Evolutionary conservation across 176 grass and related monocot genomes (phyloP).

Genomic region (Ensete ventricosum): DNA sequence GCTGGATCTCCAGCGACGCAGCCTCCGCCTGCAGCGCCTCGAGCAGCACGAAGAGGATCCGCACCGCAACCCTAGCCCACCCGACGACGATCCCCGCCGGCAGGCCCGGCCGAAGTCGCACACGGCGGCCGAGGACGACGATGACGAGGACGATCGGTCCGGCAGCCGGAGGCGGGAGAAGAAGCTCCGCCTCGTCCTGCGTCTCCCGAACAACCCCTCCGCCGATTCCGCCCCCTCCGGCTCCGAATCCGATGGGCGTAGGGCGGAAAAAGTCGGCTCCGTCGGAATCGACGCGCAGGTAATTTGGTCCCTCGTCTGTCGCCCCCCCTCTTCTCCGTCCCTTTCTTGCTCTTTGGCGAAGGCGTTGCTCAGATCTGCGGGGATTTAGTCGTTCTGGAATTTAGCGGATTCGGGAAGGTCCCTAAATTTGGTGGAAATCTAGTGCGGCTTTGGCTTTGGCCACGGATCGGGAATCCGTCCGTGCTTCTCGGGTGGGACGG

Average conservation of each 20-base stretch:
- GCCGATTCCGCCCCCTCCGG: conserved; percentile 25
- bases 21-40: conserved; percentile 38
- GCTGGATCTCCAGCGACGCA: conserved; percentile 78
- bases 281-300: not conserved
- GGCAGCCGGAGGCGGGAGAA: conserved; percentile 44
- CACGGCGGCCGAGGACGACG: not conserved
- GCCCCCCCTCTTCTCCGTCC: not conserved
- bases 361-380: not conserved
- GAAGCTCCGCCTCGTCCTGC: conserved; percentile 74
- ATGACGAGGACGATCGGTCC: conserved; percentile 20
- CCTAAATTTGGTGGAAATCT: not conserved
- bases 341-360: not conserved
- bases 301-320: not conserved
- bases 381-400: not conserved
- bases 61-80: conserved; percentile 11
- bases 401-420: no score
- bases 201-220: conserved; percentile 11
- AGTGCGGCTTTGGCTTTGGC: not conserved
- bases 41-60: conserved; percentile 5
- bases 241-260: conserved; percentile 31
- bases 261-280: conserved; percentile 2
- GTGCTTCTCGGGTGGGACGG: not conserved
- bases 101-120: not conserved
- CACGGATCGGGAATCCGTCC: not conserved
- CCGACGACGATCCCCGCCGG: conserved; percentile 20